Evolutionary conservation across 2,329 filamentous ascomycete species (phyloP).

Genomic region (Piedraia hortae): DNA sequence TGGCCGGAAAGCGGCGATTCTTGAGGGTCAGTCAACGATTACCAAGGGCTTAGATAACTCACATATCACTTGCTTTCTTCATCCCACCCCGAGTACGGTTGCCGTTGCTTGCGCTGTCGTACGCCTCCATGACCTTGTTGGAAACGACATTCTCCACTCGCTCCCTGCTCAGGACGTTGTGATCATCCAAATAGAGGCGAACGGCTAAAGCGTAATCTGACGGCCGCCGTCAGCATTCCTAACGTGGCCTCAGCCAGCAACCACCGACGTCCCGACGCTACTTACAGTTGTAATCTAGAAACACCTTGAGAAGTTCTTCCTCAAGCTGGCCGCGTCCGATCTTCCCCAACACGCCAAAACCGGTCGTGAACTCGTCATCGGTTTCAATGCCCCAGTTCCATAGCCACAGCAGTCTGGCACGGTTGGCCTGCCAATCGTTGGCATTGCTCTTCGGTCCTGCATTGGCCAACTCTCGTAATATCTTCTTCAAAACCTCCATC

Average conservation of each 20-base stretch:
- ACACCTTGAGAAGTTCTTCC: constrained; percentile 38
- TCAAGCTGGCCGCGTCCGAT: constrained; percentile 36
- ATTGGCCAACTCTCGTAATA: constrained; percentile 27
- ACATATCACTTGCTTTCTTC: constrained; percentile 54
- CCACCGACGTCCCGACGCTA: constrained; percentile 2
- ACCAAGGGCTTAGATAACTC: constrained; percentile 10
- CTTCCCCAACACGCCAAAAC: constrained; percentile 27
- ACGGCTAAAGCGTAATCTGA: constrained; percentile 33
- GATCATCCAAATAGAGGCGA: constrained; percentile 29
- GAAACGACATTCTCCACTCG: constrained; percentile 33
- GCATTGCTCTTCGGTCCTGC: constrained; percentile 22
- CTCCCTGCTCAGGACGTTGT: constrained; percentile 21
- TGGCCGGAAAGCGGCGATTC: constrained; percentile 34
- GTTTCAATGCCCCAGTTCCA: constrained; percentile 37
- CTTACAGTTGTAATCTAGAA: constrained; percentile 22
- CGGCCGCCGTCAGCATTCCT: constrained; percentile 3
- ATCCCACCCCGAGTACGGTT: constrained; percentile 49
- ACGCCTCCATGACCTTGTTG: constrained; percentile 36
- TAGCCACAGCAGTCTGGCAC: constrained; percentile 44
- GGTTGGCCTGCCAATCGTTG: constrained; percentile 36
- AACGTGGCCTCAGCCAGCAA: constrained; percentile 5
- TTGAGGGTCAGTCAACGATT: constrained; percentile 9
- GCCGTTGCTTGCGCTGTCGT: constrained; percentile 60
- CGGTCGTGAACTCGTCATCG: constrained; percentile 12
- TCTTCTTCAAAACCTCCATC: constrained; percentile 26